phyloP scores from a whole-genome alignment of 345 rosid genomes.

The Eucalyptus pauciflora region DNA sequence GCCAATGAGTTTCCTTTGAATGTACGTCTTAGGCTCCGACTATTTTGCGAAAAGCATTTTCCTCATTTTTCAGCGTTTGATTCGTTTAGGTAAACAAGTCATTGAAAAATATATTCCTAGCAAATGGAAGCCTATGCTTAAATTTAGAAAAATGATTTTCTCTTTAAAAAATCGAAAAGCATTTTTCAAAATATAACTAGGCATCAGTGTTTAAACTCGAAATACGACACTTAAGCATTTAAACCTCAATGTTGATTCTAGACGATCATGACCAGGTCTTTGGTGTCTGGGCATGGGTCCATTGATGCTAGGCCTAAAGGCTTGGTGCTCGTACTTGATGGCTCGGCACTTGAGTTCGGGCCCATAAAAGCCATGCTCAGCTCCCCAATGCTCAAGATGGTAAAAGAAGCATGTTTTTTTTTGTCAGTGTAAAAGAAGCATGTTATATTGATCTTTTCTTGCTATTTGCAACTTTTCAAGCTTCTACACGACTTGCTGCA shows the following conservation, averaged over 20 bases:
- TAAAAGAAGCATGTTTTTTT: not conserved
- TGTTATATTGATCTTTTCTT: not conserved
- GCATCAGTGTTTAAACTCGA: rapidly evolving
- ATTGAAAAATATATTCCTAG: too few relatives aligned
- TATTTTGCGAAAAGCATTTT: too few relatives aligned
- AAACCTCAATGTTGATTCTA: too few relatives aligned
- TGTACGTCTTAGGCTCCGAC: too few relatives aligned
- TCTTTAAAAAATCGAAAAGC: rapidly evolving
- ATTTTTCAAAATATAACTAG: too few relatives aligned
- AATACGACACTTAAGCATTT: too few relatives aligned
- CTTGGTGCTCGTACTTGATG: rapidly evolving
- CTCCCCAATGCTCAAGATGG: not conserved
- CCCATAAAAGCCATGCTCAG: not conserved
- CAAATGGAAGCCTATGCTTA: too few relatives aligned
- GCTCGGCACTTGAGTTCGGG: rapidly evolving
- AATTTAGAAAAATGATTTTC: rapidly evolving
- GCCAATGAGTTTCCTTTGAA: too few relatives aligned
- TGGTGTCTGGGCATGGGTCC: rapidly evolving
- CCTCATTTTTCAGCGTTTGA: too few relatives aligned
- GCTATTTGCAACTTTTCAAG: not conserved
- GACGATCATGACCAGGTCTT: not conserved
- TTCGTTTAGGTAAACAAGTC: too few relatives aligned
- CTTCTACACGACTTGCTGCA: not conserved
- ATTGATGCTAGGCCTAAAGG: not conserved
- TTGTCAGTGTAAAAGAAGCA: not conserved